Base-by-base conservation (phyloP, 83 land plant genomes). In the Larix sibirica region DNA sequence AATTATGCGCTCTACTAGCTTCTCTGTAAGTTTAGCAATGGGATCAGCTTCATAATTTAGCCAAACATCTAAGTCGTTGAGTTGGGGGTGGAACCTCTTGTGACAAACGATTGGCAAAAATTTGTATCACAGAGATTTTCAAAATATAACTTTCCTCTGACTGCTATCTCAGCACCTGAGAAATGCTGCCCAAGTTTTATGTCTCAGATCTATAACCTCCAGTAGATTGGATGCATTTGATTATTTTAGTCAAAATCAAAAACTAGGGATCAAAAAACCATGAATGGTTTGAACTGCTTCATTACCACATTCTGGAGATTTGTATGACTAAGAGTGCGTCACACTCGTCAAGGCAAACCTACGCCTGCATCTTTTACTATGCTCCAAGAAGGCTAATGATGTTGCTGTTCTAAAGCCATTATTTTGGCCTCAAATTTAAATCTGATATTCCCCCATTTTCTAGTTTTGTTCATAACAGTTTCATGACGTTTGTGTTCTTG, bases 101-200 rank as follows among this genome's bases (percentile, higher is more conserved):
- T 47, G 99, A 90, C 86, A 97, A 81, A 79, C 99, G 91, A 80
- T 94, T 97, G 23, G 99, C 96, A 85, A 97, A 97, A 85, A 97
- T 91, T 7, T 96, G 90, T 42, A 97, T 91, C 82, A 92, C 99
- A 80, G 28, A 28, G 28, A 28, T 28, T 28, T 28, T 28, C 28
- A 28, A 28, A 28, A 28, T 28, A 28, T 28, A 28, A 28, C 28
- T 28, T 28, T 28, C 28, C 28, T 28, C 28, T 28, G 28, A 28
- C 28, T 28, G 28, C 28, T 28, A 28, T 28, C 28, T 28, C 28
- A 28, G 28, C 28, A 28, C 28, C 28, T 28, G 28, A 28, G 28
- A 28, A 28, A 28, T 28, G 28, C 28, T 28, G 28, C 28, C 28
- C 28, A 28, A 28, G 28, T 28, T 28, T 28, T 28, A 28, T 28